phyloP scores from a whole-genome alignment of 129 eudicot species.

The Flaveria trinervia region DNA sequence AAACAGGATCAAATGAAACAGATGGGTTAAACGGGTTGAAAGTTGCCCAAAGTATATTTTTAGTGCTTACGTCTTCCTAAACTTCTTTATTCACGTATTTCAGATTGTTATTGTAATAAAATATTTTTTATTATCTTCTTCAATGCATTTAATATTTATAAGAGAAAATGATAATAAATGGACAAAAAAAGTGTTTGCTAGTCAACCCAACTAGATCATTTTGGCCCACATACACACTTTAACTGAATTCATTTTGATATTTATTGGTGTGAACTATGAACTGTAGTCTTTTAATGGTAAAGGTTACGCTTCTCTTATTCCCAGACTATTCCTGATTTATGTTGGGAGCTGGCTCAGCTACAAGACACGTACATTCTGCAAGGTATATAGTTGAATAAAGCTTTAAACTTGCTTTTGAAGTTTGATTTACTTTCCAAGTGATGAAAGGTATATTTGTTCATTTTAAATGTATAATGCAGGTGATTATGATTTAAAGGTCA shows the following conservation, averaged over 20 bases:
- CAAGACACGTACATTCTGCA: slow-evolving; percentile 18
- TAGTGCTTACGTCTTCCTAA: not conserved
- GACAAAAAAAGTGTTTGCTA: not conserved
- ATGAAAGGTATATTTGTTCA: not conserved
- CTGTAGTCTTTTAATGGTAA: not conserved
- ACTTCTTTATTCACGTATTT: not conserved
- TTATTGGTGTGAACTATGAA: not conserved
- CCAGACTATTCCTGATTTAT: slow-evolving; percentile 13
- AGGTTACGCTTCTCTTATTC: not conserved
- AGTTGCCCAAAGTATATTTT: not conserved
- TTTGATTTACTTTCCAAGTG: not conserved
- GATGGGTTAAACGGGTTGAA: not conserved
- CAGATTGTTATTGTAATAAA: not conserved
- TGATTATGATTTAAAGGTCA: slow-evolving; percentile 94
- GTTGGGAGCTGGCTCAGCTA: slow-evolving; percentile 16
- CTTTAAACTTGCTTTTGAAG: not conserved
- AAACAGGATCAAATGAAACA: not conserved
- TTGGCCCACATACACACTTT: not conserved
- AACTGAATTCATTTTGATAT: not conserved
- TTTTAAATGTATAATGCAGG: slow-evolving; percentile 47
- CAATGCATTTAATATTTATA: not conserved
- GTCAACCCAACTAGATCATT: not conserved
- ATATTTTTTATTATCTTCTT: not conserved
- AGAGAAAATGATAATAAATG: not conserved
- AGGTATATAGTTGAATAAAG: not conserved